Conservation (phyloP, 164 flowering plant genomes). For the Berberis thunbergii region DNA sequence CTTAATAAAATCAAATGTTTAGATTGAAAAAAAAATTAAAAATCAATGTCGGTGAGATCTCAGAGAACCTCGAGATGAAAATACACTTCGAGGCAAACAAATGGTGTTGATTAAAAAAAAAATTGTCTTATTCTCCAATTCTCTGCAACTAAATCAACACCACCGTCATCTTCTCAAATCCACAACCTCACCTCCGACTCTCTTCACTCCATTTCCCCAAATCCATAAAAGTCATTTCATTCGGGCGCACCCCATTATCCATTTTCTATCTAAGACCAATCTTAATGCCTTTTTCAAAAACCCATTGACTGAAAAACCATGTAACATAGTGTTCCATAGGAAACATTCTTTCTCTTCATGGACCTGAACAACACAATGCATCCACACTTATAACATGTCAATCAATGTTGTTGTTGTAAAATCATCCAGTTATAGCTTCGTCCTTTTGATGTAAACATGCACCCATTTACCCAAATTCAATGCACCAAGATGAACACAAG, state of each 20-base stretch:
- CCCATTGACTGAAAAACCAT: not conserved
- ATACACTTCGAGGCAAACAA: too few species aligned
- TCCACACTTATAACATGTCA: slow-evolving; percentile 15
- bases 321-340: slow-evolving; percentile 7
- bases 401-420: slow-evolving; percentile 11
- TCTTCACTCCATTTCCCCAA: too few species aligned
- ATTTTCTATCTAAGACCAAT: slow-evolving; percentile 5
- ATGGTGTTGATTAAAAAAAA: too few species aligned
- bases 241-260: slow-evolving; percentile 3
- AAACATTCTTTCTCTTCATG: slow-evolving; percentile 9
- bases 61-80: too few species aligned
- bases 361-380: slow-evolving; percentile 1
- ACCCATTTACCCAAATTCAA: slow-evolving; percentile 15
- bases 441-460: slow-evolving; percentile 5
- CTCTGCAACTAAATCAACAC: too few species aligned
- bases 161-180: too few species aligned
- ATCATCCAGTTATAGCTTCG: not conserved
- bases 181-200: too few species aligned
- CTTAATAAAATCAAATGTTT: too few species aligned
- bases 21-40: too few species aligned
- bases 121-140: too few species aligned
- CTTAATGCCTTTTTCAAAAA: slow-evolving; percentile 1
- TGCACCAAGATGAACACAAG: not conserved
- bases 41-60: too few species aligned
- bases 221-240: slow-evolving; percentile 8